Conservation (phyloP, 2,329 filamentous ascomycete species). For the Elsinoe arachidis region DNA sequence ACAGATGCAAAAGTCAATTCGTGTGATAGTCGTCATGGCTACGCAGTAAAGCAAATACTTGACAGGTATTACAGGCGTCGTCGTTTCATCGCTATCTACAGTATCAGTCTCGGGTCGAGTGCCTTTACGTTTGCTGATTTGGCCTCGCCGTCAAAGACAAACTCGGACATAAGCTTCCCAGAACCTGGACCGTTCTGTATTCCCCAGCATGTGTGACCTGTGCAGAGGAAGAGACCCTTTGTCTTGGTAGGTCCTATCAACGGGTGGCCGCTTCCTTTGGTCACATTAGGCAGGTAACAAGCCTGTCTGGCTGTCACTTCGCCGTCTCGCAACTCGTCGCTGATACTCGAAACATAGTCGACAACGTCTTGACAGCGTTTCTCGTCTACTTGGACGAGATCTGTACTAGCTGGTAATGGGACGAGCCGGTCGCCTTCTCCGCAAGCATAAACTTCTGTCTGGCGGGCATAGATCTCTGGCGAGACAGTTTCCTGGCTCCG, state of each 20-base stretch:
- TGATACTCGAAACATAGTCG: conserved; percentile 61
- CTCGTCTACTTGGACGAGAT: conserved; percentile 67
- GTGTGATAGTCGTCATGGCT: no score
- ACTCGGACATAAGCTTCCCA: conserved; percentile 37
- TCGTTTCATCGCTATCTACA: conserved; percentile 15
- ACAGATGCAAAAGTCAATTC: no score
- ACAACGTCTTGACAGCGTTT: conserved; percentile 75
- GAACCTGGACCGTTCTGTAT: conserved; percentile 93
- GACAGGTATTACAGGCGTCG: neutral
- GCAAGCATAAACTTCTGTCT: conserved; percentile 86
- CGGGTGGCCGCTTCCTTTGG: conserved; percentile 51
- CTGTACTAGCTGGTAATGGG: conserved; percentile 66
- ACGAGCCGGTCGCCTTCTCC: conserved; percentile 74
- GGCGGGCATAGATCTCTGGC: conserved; percentile 88
- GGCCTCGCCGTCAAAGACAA: conserved; percentile 37
- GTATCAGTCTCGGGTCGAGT: conserved; percentile 32
- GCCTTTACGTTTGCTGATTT: conserved; percentile 35
- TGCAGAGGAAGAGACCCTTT: conserved; percentile 68
- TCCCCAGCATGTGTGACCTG: conserved; percentile 95
- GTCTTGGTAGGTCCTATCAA: conserved; percentile 68
- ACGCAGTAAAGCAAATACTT: no score
- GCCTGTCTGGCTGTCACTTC: conserved; percentile 68
- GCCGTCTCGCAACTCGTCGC: conserved; percentile 37
- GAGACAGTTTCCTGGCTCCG: conserved; percentile 57
- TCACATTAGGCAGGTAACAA: conserved; percentile 81